A percentile compares a stretch with the other conserved stretches of the same genome.
phyloP scores from a whole-genome alignment of 2,329 filamentous ascomycete genomes.

The Cordyceps tenuipes region DNA sequence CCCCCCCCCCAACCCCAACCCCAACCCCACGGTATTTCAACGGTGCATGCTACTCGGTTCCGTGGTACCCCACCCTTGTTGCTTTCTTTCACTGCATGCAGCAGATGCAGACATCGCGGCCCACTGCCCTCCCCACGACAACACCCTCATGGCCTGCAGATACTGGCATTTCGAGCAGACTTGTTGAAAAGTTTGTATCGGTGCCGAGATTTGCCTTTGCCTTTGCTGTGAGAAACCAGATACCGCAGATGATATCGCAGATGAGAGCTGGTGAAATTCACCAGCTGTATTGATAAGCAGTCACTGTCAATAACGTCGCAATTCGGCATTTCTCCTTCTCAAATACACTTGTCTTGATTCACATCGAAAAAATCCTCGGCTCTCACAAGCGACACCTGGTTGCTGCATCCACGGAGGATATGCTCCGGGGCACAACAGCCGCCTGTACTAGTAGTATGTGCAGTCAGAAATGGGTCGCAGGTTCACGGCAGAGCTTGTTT shows the following conservation, averaged over 20 bases:
- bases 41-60: background rate
- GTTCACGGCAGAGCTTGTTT: background rate
- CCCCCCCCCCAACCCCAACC: no score
- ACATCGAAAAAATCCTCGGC: background rate
- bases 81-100: background rate
- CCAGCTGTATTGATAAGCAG: no score
- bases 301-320: background rate
- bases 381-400: background rate
- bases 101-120: constrained; percentile 6
- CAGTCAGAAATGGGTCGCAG: background rate
- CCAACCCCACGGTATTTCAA: background rate
- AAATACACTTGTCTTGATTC: background rate
- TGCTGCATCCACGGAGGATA: background rate
- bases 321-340: background rate
- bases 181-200: no score
- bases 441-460: background rate
- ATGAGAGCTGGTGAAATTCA: no score
- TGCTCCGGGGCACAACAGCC: background rate
- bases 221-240: no score
- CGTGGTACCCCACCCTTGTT: background rate
- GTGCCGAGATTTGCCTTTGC: no score
- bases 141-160: background rate
- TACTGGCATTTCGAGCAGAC: no score
- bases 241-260: no score
- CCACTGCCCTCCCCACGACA: background rate